Evolutionary conservation across 139 green algal species (phyloP).

Genomic region (Chlamydomonas applanata): DNA sequence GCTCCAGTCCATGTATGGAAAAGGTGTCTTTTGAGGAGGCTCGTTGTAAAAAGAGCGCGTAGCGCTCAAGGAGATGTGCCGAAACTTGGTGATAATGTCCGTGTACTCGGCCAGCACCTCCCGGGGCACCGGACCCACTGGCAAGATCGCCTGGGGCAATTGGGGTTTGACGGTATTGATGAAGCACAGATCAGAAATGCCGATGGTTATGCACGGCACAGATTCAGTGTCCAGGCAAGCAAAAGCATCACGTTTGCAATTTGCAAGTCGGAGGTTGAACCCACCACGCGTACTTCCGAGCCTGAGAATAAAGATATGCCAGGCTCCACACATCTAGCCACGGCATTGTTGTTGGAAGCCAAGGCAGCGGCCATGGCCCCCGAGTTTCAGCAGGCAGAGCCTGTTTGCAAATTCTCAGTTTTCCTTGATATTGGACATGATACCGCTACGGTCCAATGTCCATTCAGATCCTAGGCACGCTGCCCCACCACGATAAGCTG

Average conservation of each 20-base stretch:
- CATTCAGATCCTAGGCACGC: no score
- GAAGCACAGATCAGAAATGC: not conserved
- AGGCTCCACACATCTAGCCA: slow-evolving; percentile 39
- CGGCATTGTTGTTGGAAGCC: no score
- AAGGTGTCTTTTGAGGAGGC: slow-evolving; percentile 59
- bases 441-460: no score
- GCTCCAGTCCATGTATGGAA: slow-evolving; percentile 73
- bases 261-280: not conserved
- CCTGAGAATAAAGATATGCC: slow-evolving; percentile 64
- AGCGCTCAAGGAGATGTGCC: slow-evolving; percentile 24
- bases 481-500: no score
- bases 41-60: slow-evolving; percentile 23
- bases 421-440: no score
- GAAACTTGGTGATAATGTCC: slow-evolving; percentile 45
- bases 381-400: no score
- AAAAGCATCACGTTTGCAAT: not conserved
- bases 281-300: slow-evolving; percentile 73
- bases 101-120: slow-evolving; percentile 62
- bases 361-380: no score
- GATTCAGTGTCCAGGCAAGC: not conserved
- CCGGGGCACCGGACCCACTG: slow-evolving; percentile 59
- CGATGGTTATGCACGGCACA: not conserved
- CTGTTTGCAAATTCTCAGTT: no score
- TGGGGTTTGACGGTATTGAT: not conserved
- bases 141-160: slow-evolving; percentile 62